These are phyloP conservation scores for Auricularia sp. DNA, from an alignment of 768 basidiomycete genomes.

Conservation along the genomic window DNA sequence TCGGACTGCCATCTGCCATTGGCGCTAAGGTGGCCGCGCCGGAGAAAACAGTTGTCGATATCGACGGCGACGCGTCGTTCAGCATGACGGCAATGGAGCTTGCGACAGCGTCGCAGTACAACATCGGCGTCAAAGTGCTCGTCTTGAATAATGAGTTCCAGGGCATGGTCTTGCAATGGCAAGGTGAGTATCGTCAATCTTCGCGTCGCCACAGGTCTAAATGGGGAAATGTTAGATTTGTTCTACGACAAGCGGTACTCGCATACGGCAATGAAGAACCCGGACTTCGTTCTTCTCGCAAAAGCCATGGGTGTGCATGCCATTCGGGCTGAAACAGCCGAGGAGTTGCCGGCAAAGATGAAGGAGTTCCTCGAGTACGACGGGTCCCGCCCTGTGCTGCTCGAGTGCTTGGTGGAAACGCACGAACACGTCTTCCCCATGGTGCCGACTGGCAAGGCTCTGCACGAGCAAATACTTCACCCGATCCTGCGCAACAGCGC, in stretches of 20 bases:
- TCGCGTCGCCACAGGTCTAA: background rate
- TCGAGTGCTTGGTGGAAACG: conserved; percentile 82
- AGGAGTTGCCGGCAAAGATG: conserved; percentile 89
- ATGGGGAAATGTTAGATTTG: conserved; percentile 42
- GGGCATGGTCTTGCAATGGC: conserved; percentile 99
- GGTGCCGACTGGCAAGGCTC: conserved; percentile 89
- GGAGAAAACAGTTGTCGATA: conserved; percentile 85
- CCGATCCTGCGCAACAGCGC: conserved; percentile 27
- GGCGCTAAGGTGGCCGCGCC: conserved; percentile 97
- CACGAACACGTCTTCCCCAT: conserved; percentile 88
- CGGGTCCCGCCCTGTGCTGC: conserved; percentile 68
- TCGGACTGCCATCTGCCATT: conserved; percentile 86
- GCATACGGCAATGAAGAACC: conserved; percentile 91
- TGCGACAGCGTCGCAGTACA: conserved; percentile 80
- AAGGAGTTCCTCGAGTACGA: conserved; percentile 98
- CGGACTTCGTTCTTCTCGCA: conserved; percentile 86
- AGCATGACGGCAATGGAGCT: conserved; percentile 99
- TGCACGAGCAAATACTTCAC: conserved; percentile 85
- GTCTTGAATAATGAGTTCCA: conserved; percentile 95
- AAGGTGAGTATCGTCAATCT: conserved; percentile 43
- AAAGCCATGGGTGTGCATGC: conserved; percentile 89
- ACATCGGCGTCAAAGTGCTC: conserved; percentile 91
- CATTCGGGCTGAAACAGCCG: conserved; percentile 56
- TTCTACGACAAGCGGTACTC: conserved; percentile 97
- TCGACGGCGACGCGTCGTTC: conserved; percentile 97